These are phyloP conservation scores for Boletus pseudo-olivaceus DNA, from an alignment of 768 basidiomycete species.

Conservation along the genomic window DNA sequence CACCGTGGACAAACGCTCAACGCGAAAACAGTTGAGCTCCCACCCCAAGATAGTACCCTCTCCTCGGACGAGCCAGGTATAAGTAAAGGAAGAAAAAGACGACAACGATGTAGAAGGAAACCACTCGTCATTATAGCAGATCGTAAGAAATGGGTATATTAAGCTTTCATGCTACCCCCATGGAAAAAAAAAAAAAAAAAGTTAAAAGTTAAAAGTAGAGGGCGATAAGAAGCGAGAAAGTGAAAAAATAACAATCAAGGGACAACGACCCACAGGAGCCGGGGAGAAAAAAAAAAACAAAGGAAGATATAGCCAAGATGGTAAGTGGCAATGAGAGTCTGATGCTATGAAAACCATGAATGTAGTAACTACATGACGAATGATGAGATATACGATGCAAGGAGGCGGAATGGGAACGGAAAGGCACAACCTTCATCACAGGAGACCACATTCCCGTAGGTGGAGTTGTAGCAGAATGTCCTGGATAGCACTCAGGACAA, in stretches of 20 bases:
- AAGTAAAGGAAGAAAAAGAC: slow-evolving; percentile 1
- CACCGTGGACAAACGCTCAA: slow-evolving; percentile 7
- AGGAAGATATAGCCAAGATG: slow-evolving; percentile 20
- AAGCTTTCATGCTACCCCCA: slow-evolving; percentile 20
- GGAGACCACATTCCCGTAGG: slow-evolving; percentile 79
- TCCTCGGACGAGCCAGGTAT: not conserved
- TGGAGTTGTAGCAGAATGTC: slow-evolving; percentile 86
- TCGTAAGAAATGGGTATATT: slow-evolving; percentile 27
- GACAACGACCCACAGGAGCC: slow-evolving; percentile 3
- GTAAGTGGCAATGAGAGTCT: slow-evolving; percentile 19
- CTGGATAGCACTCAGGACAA: slow-evolving; percentile 84
- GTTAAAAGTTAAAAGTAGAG: not conserved
- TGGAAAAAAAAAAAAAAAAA: not conserved
- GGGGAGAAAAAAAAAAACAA: slow-evolving; percentile 4
- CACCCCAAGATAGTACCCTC: slow-evolving; percentile 1
- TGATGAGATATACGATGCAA: slow-evolving; percentile 25
- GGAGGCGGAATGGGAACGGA: not conserved
- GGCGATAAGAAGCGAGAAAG: not conserved
- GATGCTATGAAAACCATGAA: slow-evolving; percentile 22
- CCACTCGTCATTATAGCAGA: slow-evolving; percentile 18
- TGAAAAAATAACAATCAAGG: slow-evolving; percentile 4
- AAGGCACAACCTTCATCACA: slow-evolving; percentile 30
- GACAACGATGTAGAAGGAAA: not conserved
- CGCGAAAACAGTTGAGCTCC: not conserved
- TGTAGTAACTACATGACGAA: slow-evolving; percentile 24